Conservation (phyloP, 2,329 filamentous ascomycete genomes). For the Malbranchea cinnamomea region DNA sequence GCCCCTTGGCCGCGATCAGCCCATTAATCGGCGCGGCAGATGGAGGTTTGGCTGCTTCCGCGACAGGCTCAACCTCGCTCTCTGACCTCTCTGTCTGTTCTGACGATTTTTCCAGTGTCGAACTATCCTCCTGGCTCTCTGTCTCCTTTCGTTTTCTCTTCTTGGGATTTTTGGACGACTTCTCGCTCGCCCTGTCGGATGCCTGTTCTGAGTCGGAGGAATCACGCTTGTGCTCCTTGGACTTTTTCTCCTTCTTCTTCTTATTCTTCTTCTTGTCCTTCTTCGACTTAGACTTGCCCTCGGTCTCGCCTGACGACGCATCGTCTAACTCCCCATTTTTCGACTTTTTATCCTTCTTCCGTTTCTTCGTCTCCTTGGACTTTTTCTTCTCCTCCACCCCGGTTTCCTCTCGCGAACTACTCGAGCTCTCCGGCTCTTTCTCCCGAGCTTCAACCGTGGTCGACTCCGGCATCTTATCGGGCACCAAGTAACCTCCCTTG, state of each 20-base stretch:
- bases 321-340: conserved; percentile 12
- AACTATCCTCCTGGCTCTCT: conserved; percentile 11
- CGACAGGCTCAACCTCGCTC: conserved; percentile 26
- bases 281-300: conserved; percentile 16
- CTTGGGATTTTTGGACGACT: conserved; percentile 17
- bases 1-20: conserved; percentile 32
- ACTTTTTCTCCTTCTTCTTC: conserved; percentile 15
- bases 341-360: conserved; percentile 11
- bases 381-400: conserved; percentile 13
- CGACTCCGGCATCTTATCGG: conserved; percentile 39
- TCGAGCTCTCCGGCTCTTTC: conserved; percentile 39
- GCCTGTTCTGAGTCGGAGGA: conserved; percentile 30
- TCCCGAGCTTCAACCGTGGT: conserved; percentile 24
- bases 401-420: conserved; percentile 15
- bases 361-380: conserved; percentile 13
- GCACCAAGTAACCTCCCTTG: conserved; percentile 58
- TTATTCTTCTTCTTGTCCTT: conserved; percentile 13
- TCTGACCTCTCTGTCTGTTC: not conserved
- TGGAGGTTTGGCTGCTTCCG: conserved; percentile 30
- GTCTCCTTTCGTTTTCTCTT: conserved; percentile 9
- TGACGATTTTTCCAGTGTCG: not conserved
- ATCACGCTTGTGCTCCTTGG: conserved; percentile 16
- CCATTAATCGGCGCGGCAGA: too few species aligned
- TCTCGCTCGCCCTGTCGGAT: conserved; percentile 23
- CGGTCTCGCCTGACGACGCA: conserved; percentile 7